Base-by-base conservation (phyloP, 2,329 filamentous ascomycete genomes). In the Tolypocladium inflatum region DNA sequence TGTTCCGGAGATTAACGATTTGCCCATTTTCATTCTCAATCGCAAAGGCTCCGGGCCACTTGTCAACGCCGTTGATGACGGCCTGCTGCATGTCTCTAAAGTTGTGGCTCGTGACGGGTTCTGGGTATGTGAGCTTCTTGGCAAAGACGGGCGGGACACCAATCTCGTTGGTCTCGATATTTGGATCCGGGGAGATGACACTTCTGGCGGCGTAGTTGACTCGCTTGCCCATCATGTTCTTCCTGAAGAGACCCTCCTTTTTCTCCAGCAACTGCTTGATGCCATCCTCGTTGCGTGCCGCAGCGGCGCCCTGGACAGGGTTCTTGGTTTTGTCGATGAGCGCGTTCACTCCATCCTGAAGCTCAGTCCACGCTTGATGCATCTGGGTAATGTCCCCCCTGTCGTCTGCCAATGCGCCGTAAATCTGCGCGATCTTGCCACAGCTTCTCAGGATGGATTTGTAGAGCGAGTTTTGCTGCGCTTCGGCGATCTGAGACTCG, bases 201-300 rank as follows among this genome's bases (percentile, higher is more conserved):
- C 90, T 96, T 71, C 94, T 88, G 42, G 94, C 94, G 55, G 94
- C 94, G 71, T 94, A 97, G 73, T 99, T 97, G 76, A 99, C 94
- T 78, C 94, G 91, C 80, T 99, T 99, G 61, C 94, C 94, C 94
- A 99, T 99, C 94, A 99, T 97, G 74, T 99, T 97, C 79, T 96
- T 97, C 66, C 94, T 83, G 79, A 99, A 99, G 37, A 99, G 80
- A 63, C 94, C 94, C 70, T 99, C 95, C 75, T 99, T 99, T 80
- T 99, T 99, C 75, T 99, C 94, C 35, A 99, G 81, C 69, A 92
- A 89, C 70, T 99, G 94, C 76, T 99, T 99, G 76, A 99, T 96
- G 65, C 95, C 94, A 62, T 96, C 92, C 61, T 95, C 90, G 56
- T 90, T 88, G 58, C 86, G 82, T 67, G 88, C 87, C 17, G 86